Conservation (phyloP, 2,329 filamentous ascomycete species). For the Endoconidiophora polonica region DNA sequence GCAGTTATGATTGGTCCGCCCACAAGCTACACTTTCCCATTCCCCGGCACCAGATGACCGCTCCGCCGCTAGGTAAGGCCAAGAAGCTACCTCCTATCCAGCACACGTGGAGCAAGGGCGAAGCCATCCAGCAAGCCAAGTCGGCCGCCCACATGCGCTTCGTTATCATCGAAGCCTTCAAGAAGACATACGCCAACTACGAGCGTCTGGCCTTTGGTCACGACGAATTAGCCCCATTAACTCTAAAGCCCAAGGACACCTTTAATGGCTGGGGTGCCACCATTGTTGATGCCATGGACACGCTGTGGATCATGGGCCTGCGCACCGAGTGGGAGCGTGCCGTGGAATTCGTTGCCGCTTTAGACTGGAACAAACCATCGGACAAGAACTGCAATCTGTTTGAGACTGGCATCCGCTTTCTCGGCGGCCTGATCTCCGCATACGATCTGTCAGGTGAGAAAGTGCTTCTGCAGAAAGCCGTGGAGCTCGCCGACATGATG, state of each 20-base stretch:
- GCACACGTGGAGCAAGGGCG: slow-evolving; percentile 4
- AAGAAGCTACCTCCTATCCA: slow-evolving; percentile 3
- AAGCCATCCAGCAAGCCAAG: slow-evolving; percentile 5
- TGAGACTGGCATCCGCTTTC: slow-evolving; percentile 55
- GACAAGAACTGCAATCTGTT: slow-evolving; percentile 42
- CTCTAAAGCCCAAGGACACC: slow-evolving; percentile 33
- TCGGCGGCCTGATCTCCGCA: slow-evolving; percentile 52
- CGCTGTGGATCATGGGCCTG: slow-evolving; percentile 57
- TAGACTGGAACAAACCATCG: slow-evolving; percentile 43
- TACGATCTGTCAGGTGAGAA: slow-evolving; percentile 46
- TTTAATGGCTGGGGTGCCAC: slow-evolving; percentile 54
- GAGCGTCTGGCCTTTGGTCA: slow-evolving; percentile 45
- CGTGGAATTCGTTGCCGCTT: slow-evolving; percentile 36
- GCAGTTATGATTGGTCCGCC: slow-evolving; percentile 15
- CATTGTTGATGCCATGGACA: slow-evolving; percentile 50
- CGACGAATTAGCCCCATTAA: slow-evolving; percentile 45
- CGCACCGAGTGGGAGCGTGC: slow-evolving; percentile 48
- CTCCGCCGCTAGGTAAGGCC: slow-evolving; percentile 9
- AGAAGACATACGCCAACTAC: slow-evolving; percentile 43
- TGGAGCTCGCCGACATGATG: slow-evolving; percentile 45
- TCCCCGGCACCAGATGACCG: slow-evolving; percentile 13
- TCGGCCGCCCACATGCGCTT: slow-evolving; percentile 18
- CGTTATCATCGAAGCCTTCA: slow-evolving; percentile 33
- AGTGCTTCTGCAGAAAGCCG: slow-evolving; percentile 42
- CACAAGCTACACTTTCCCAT: slow-evolving; percentile 14